Base-by-base conservation (phyloP, 331 rosid species). In the Acacia concinna region DNA sequence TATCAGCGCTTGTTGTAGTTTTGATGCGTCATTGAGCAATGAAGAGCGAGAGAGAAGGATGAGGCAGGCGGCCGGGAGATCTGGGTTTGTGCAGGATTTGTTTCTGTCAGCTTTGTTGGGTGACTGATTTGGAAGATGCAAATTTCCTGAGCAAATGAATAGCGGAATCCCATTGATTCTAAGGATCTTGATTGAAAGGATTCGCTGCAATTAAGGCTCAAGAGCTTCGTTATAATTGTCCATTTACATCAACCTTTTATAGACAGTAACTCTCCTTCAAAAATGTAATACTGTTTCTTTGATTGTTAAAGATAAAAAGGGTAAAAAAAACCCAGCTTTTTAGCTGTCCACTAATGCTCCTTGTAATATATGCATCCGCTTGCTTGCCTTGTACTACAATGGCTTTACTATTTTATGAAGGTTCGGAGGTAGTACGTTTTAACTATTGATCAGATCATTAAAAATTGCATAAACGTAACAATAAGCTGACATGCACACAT, bases 11-110 rank as follows among this genome's bases (percentile, higher is more conserved):
- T 49, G 1, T 52, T 52, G 27, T 52, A 52, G 99, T 86, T 89
- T 96, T 73, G 98, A 96, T 82, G 91, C 92, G 1, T 91, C 97
- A 6, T 88, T 96, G 90, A 93, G 93, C 54, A 68, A 51, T 5
- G 99, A 96, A 85, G 99, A 96, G 84, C 87, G 97, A 28, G 97
- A 93, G 81, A 88, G 76, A 79, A 87, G 94, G 91, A 89, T 86
- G 63, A 85, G 75, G 71, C 98, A 90, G 78, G 97, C 97, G 5
- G 87, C 96, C 3, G 99, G 90, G 79, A 91, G 97, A 85, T 89
- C 98, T 54, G 90, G 93, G 73, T 96, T 96, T 85, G 77, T 93
- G 89, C 99, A 91, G 87, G 98, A 96, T 82, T 73, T 96, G 90
- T 79, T 96, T 73, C 73, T 93, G 28, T 68, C 97, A 21, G 90